Base-by-base conservation (phyloP, 176 grass and related monocot genomes). In the Phoenix roebelenii region DNA sequence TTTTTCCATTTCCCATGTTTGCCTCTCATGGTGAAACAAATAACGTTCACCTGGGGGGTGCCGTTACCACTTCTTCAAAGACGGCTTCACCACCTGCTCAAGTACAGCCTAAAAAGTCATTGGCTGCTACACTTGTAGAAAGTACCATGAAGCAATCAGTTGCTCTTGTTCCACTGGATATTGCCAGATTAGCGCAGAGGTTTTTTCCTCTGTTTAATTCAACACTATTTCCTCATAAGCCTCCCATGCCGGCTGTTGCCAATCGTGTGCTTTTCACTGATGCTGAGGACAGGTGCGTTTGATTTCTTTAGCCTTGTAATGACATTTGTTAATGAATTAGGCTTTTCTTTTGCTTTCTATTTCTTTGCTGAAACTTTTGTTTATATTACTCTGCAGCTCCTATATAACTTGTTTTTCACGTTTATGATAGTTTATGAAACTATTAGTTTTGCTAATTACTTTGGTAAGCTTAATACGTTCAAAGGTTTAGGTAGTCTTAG, bases 181-280 rank as follows among this genome's bases (percentile, higher is more conserved):
- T 96, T 75, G 77, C 83, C 76, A 96, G 75, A 81, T 73, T 90
- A 51, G 75, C 77, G 6, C 71, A 72, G 58, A 77, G 77, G 65
- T 96, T 96, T 65, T 69, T 65, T 51, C 64, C 83, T 15, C 61
- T 79, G 69, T 92, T 97, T 64, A 85, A 83, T 74, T 65, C 30
- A 62, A 68, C 68, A 15, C 52, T 98, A 54, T 79, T 92, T 76
- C 93, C 93, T 64, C 87, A 80, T 68, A 92, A 92, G 35, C 84
- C 93, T 55, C 87, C 93, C 25, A n/a, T 77, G 28, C 51, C 72
- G 59, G 75, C 93, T 57, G 70, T 85, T 61, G 84, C 79, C 63
- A 91, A 76, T 53, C 77, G 81, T 57, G 75, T 98, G 55, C 71
- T 88, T 60, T 98, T 98, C 63, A 98, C 87, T 77, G 93, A 98